Conservation (phyloP, 2,329 filamentous ascomycete genomes). For the Phaeophleospora eucalypticola region DNA sequence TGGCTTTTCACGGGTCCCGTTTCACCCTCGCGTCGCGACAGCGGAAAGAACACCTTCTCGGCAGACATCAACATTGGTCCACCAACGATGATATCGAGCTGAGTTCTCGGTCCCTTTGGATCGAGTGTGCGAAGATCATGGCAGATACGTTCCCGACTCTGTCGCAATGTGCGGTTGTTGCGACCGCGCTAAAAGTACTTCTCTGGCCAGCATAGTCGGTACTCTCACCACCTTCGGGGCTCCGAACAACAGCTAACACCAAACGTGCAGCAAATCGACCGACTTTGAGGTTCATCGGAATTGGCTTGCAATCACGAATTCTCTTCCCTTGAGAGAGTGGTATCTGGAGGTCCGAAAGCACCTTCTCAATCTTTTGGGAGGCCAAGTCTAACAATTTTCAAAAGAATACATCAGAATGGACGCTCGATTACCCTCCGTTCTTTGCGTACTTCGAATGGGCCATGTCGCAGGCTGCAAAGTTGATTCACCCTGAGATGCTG, state of each 20-base stretch:
- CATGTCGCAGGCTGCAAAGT: constrained; percentile 73
- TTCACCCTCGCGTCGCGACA: not conserved
- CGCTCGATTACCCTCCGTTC: constrained; percentile 95
- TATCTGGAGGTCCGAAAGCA: constrained; percentile 70
- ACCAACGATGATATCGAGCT: constrained; percentile 2
- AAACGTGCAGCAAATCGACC: constrained; percentile 75
- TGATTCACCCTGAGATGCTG: constrained; percentile 78
- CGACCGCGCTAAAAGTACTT: constrained; percentile 84
- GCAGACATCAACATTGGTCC: not conserved
- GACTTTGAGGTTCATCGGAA: constrained; percentile 99
- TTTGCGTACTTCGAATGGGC: constrained; percentile 97
- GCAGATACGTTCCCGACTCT: constrained; percentile 81
- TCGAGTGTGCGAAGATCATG: constrained; percentile 48
- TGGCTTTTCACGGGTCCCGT: not conserved
- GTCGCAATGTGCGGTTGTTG: constrained; percentile 78
- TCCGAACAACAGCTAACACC: constrained; percentile 6
- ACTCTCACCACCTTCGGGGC: constrained; percentile 5
- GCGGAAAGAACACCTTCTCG: not conserved
- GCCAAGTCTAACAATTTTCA: constrained; percentile 14
- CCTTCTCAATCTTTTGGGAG: not conserved
- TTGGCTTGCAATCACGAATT: constrained; percentile 95
- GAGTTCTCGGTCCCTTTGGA: not conserved
- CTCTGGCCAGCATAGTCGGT: constrained; percentile 92
- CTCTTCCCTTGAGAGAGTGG: constrained; percentile 81
- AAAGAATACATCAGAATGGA: constrained; percentile 95